These are phyloP conservation scores for Tothia fuscella DNA, from an alignment of 2,329 filamentous ascomycete genomes.

Conservation along the genomic window DNA sequence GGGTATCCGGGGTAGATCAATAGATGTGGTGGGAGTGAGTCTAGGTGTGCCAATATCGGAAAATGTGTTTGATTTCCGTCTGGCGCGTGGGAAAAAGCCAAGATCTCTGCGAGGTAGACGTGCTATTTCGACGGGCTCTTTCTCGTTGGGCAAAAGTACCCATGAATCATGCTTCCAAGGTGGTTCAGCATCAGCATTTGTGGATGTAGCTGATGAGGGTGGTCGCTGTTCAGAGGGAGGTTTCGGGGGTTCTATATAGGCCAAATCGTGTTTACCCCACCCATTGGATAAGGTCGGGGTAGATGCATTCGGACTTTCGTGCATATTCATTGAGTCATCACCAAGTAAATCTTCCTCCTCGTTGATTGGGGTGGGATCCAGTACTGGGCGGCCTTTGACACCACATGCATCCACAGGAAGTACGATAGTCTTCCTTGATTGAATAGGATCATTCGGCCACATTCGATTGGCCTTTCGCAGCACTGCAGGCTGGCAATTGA, in stretches of 20 bases:
- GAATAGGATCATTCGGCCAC: constrained; percentile 88
- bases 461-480: constrained; percentile 83
- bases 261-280: constrained; percentile 17
- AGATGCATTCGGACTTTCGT: constrained; percentile 15
- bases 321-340: constrained; percentile 25
- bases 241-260: constrained; percentile 27
- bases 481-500: constrained; percentile 71
- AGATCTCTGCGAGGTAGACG: constrained; percentile 68
- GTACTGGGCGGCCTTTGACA: constrained; percentile 56
- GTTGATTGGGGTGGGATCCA: constrained; percentile 17
- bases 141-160: constrained; percentile 65
- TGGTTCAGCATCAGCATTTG: constrained; percentile 38
- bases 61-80: constrained; percentile 69
- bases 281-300: constrained; percentile 11
- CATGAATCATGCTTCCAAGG: constrained; percentile 83
- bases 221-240: constrained; percentile 21
- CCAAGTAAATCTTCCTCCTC: constrained; percentile 21
- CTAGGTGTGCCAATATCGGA: constrained; percentile 40
- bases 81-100: constrained; percentile 82
- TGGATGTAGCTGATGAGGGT: constrained; percentile 22
- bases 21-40: constrained; percentile 55
- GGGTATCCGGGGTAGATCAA: constrained; percentile 44
- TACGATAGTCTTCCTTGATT: constrained; percentile 67
- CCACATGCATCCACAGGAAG: constrained; percentile 85
- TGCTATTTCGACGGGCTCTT: constrained; percentile 69